Evolutionary conservation across 2,329 filamentous ascomycete species (phyloP).

Genomic region (Rhinocladiella mackenziei): DNA sequence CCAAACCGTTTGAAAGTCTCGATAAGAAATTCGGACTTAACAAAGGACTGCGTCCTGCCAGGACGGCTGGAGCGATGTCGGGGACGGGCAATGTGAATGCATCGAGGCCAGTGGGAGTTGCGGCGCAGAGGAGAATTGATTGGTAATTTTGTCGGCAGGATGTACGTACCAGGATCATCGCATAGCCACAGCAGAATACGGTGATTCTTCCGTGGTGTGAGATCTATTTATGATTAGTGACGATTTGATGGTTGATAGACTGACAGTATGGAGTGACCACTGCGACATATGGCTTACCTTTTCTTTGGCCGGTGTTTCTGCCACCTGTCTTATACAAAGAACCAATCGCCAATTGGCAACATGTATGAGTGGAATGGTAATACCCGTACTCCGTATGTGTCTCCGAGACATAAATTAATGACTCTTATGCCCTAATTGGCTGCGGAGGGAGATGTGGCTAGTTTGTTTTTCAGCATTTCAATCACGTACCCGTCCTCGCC

Average conservation of each 20-base stretch:
- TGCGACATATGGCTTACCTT: too few species aligned
- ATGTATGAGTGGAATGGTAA: too few species aligned
- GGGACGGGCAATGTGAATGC: conserved; percentile 26
- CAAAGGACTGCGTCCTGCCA: conserved; percentile 53
- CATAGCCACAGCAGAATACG: conserved; percentile 5
- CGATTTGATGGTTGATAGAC: neutral
- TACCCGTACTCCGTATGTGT: too few species aligned
- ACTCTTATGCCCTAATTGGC: too few species aligned
- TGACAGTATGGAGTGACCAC: too few species aligned
- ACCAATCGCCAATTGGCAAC: too few species aligned
- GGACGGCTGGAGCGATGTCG: conserved; percentile 33
- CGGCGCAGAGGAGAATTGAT: conserved; percentile 28
- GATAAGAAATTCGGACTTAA: conserved; percentile 49
- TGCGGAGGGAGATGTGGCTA: conserved; percentile 8
- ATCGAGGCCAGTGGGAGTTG: conserved; percentile 13
- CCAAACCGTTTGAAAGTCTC: conserved; percentile 53
- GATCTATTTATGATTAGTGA: conserved; percentile 8
- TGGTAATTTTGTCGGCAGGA: conserved; percentile 18
- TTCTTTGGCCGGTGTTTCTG: neutral
- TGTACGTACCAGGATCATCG: neutral
- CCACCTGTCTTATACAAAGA: conserved; percentile 1
- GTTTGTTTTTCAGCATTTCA: conserved; percentile 5
- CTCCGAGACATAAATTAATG: too few species aligned
- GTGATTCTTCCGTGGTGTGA: conserved; percentile 2
- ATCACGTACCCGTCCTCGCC: too few species aligned